Evolutionary conservation across 176 grass and related monocot species (phyloP).

Genomic region (Oropetium thomaeum): DNA sequence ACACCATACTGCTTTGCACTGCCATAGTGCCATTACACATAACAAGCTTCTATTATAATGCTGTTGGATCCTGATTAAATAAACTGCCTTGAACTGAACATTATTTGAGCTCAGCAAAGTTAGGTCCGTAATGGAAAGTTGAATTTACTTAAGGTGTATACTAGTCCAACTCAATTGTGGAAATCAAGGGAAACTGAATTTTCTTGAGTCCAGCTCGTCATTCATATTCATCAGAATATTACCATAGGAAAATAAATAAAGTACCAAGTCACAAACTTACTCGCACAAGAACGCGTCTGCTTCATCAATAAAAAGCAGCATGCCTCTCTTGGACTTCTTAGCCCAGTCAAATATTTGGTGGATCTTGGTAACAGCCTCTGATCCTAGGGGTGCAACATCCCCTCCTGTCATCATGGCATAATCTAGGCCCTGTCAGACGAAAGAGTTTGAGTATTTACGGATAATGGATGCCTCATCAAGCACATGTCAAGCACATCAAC

Average conservation of each 20-base stretch:
- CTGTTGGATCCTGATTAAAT: constrained; percentile 8
- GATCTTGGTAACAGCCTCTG: constrained; percentile 92
- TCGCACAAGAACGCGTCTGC: constrained; percentile 97
- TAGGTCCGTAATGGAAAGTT: not conserved
- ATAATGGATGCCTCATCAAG: constrained; percentile 12
- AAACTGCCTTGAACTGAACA: not conserved
- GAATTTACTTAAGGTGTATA: not conserved
- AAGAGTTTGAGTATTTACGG: not conserved
- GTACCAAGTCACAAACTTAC: constrained; percentile 51
- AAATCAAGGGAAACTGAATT: not conserved
- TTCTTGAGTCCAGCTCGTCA: not conserved
- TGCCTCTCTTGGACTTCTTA: constrained; percentile 79
- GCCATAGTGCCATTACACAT: not conserved
- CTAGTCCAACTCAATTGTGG: constrained; percentile 1
- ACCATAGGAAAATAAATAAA: not conserved
- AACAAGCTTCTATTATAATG: not conserved
- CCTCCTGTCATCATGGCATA: constrained; percentile 99
- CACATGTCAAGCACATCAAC: not conserved
- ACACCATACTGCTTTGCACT: not conserved
- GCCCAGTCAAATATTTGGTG: constrained; percentile 99
- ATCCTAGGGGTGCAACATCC: constrained; percentile 83
- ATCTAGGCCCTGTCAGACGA: constrained; percentile 65
- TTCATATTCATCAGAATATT: constrained; percentile 5
- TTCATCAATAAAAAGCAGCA: constrained; percentile 96
- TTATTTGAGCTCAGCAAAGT: not conserved